These are phyloP conservation scores for Amaranthus hypochondriacus DNA, from an alignment of 148 eudicot genomes.

Conservation along the genomic window DNA sequence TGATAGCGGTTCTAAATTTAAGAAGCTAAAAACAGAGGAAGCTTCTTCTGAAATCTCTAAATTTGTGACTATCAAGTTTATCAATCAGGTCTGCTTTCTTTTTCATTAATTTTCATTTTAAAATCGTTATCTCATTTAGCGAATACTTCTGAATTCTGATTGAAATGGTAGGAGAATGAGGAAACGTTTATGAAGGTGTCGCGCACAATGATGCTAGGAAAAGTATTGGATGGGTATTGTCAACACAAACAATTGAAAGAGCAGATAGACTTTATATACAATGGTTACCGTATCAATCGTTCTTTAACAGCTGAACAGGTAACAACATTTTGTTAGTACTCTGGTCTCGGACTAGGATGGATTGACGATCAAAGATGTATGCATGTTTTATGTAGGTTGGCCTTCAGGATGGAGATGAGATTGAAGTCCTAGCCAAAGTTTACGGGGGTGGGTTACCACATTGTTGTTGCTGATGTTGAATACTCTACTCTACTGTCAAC, in stretches of 20 bases:
- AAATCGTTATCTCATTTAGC: not conserved
- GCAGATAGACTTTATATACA: conserved; percentile 4
- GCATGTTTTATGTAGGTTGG: conserved; percentile 5
- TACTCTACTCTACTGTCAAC: no score
- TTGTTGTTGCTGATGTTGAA: not conserved
- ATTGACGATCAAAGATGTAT: not conserved
- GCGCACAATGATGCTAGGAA: not conserved
- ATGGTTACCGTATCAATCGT: conserved; percentile 4
- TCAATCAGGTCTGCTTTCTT: conserved; percentile 2
- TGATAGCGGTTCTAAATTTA: not conserved
- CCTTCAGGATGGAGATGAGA: conserved; percentile 9
- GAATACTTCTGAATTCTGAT: no score
- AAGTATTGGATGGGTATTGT: conserved; percentile 7
- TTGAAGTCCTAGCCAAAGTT: conserved; percentile 4
- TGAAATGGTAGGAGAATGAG: not conserved
- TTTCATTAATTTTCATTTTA: not conserved
- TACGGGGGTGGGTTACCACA: conserved; percentile 6
- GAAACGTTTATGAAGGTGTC: not conserved
- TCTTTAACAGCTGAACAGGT: conserved; percentile 3
- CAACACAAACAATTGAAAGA: not conserved
- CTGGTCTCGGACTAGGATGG: no score
- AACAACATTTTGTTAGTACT: not conserved
- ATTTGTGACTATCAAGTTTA: conserved; percentile 8
- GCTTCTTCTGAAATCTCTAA: not conserved
- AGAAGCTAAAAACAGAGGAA: not conserved